These are phyloP conservation scores for Carex myosuroides DNA, from an alignment of 176 grass and related monocot species.

Conservation along the genomic window DNA sequence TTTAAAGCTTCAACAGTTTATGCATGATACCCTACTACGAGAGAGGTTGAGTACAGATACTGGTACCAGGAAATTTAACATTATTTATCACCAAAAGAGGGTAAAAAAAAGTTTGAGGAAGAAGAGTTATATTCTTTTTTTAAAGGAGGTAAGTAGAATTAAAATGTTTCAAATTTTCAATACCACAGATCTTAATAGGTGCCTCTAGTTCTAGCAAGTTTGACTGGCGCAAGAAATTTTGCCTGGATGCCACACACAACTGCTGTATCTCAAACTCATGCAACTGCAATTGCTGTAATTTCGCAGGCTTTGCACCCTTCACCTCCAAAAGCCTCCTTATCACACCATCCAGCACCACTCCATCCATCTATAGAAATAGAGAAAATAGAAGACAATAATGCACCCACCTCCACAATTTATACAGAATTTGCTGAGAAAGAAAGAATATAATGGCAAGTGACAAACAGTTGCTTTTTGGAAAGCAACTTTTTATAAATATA, in stretches of 20 bases:
- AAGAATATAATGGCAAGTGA: constrained; percentile 11
- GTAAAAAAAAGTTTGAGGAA: too few relatives aligned
- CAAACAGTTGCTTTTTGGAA: not conserved
- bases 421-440: not conserved
- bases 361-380: constrained; percentile 25
- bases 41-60: not conserved
- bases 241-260: constrained; percentile 41
- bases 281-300: constrained; percentile 24
- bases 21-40: not conserved
- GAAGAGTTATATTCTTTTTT: too few relatives aligned
- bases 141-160: not conserved
- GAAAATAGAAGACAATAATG: not conserved
- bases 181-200: constrained; percentile 58
- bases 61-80: too few relatives aligned
- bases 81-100: too few relatives aligned
- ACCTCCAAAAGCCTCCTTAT: constrained; percentile 44
- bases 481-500: too few relatives aligned
- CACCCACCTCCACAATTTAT: not conserved
- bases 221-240: constrained; percentile 45
- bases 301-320: not conserved
- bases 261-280: constrained; percentile 50
- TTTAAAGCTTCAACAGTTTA: not conserved
- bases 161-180: not conserved
- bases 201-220: constrained; percentile 50
- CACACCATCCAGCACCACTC: constrained; percentile 27